Base-by-base conservation (phyloP, 1,284 basidiomycete genomes). In the Cutaneotrichosporon sp. region DNA sequence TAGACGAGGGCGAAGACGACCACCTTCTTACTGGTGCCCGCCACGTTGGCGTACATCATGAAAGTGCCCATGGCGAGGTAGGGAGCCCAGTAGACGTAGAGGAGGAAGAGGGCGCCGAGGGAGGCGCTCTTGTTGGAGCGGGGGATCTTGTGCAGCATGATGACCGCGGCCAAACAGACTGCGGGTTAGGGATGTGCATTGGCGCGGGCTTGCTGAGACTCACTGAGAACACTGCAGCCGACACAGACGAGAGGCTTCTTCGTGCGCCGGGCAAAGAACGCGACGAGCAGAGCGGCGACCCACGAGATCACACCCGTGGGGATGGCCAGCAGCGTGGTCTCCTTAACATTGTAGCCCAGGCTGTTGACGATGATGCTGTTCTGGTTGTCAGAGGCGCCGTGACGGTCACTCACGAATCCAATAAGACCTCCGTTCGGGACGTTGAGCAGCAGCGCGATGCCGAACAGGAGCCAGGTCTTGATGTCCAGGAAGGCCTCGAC, bases 291-390 rank as follows among this genome's bases (percentile, higher is more conserved):
- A 0, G 71, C 66, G 8, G 65, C 46, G 4, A 72, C 58, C 73
- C 71, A 75, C 7, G 63, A 66, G 42, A 76, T 66, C 10, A 75
- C 56, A 24, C 73, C 75, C 9, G 73, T 77, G 1, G 72, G 72
- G 49, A 73, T 72, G 20, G 57, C 65, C 24, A 74, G 57, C 1
- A 73, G 59, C 20, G 67, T 67, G 2, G 72, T 72, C 58, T 71
- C 50, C 51, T 67, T 65, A 38, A 63, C 43, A 31, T 13, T 64
- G 62, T 63, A 71, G 9, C 61, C 59, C 27, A 71, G 56, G 11
- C 54, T 50, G 4, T 59, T 51, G 20, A 71, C 60, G 22, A 69
- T 63, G 46, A 71, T 58, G 2, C 60, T 60, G 61, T 67, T 68
- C 29, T 29, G 4, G 29, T 29, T 4, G 29, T 29, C 29, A 29